Evolutionary conservation across 1,284 basidiomycete genomes (phyloP).

Genomic region (Melampsora medusae): DNA sequence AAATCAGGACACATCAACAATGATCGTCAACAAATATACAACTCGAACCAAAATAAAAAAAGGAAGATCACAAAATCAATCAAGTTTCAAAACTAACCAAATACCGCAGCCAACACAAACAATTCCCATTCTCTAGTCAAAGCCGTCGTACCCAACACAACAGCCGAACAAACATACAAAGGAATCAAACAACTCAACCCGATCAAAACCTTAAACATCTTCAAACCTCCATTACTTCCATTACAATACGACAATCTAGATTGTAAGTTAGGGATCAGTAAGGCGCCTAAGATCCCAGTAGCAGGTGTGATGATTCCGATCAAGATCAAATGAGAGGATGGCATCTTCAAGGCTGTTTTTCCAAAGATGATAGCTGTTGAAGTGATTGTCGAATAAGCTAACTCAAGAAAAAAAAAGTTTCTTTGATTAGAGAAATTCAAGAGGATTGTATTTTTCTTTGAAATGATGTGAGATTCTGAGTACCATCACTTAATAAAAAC

Average conservation of each 20-base stretch:
- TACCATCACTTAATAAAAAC: slow-evolving; percentile 41
- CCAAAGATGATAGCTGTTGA: slow-evolving; percentile 77
- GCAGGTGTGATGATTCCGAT: slow-evolving; percentile 68
- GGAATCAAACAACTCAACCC: slow-evolving; percentile 69
- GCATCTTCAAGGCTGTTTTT: slow-evolving; percentile 74
- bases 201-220: slow-evolving; percentile 68
- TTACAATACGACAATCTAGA: slow-evolving; percentile 52
- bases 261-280: slow-evolving; percentile 69
- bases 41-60: slow-evolving; percentile 40
- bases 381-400: slow-evolving; percentile 77
- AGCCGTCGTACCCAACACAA: slow-evolving; percentile 65
- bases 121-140: slow-evolving; percentile 76
- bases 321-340: slow-evolving; percentile 67
- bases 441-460: not conserved
- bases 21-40: slow-evolving; percentile 37
- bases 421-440: not conserved
- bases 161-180: slow-evolving; percentile 75
- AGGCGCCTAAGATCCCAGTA: slow-evolving; percentile 71
- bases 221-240: slow-evolving; percentile 66
- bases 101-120: slow-evolving; percentile 75
- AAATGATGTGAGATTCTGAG: no score
- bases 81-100: slow-evolving; percentile 61
- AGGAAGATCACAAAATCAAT: not conserved
- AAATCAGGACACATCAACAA: not conserved
- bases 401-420: not conserved